Evolutionary conservation across 192 early-diverging fungal genomes (phyloP).

Genomic region (Coemansia sp.): DNA sequence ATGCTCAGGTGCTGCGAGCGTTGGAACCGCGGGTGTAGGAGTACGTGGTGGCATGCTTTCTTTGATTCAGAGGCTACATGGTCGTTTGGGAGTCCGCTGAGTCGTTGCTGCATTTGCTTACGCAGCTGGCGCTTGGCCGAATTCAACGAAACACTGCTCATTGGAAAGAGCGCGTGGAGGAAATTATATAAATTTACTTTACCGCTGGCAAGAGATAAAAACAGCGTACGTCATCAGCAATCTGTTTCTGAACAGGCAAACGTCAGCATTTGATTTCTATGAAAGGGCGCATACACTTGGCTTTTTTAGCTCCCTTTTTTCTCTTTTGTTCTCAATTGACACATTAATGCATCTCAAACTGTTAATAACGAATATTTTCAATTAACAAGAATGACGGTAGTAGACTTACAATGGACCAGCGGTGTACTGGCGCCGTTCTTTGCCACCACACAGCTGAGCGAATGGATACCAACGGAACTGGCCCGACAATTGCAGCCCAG

Average conservation of each 20-base stretch:
- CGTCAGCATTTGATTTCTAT: too few species aligned
- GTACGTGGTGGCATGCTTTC: conserved; percentile 8
- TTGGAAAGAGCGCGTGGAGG: too few species aligned
- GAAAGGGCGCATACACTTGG: too few species aligned
- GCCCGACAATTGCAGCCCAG: conserved; percentile 14
- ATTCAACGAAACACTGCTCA: neutral
- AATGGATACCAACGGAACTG: conserved; percentile 35
- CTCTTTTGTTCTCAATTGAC: neutral
- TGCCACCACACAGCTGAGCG: conserved; percentile 27
- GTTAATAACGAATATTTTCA: too few species aligned
- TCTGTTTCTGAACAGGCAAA: too few species aligned
- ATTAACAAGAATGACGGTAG: neutral
- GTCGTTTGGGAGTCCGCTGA: conserved; percentile 1
- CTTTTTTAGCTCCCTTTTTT: neutral
- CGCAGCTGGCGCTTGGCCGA: conserved; percentile 33
- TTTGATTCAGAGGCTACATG: conserved; percentile 17
- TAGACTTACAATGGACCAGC: neutral
- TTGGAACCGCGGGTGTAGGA: conserved; percentile 7
- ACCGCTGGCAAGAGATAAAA: neutral
- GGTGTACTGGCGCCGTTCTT: conserved; percentile 38
- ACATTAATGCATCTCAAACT: too few species aligned
- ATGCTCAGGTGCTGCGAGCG: conserved; percentile 33
- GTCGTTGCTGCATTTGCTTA: conserved; percentile 22
- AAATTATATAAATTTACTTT: too few species aligned
- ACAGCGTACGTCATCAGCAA: neutral